Base-by-base conservation (phyloP, 306 rosid genomes). In the Vigna unguiculata region DNA sequence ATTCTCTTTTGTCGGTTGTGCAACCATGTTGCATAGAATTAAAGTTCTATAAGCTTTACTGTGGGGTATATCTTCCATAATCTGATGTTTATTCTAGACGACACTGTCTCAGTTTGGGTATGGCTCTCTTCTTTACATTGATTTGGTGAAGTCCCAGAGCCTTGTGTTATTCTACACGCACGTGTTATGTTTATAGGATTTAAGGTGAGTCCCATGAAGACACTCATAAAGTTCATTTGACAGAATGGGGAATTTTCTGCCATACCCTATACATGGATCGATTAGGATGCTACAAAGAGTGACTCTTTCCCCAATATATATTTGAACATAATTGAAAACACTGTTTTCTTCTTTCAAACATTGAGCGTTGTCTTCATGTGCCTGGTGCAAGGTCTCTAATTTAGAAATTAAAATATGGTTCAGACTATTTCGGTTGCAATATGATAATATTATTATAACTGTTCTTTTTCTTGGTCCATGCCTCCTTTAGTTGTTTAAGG, bases 141-240 rank as follows among this genome's bases (percentile, higher is more conserved):
- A 78, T 73, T 51, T 59, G 63, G 25, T 53, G 15, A 49, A 73
- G 71, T 34, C 60, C 34, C 38, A 83, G 76, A 69, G 52, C 75
- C 67, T 75, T 78, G 43, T 83, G 81, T 14, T 61, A 75, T 63
- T 32, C 69, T 47, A 45, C 43, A 17, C 74, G 76, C 87, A 77
- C 80, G 74, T 72, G 87, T 51, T 9, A 19, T 52, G 75, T 6
- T 80, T 17, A 60, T 28, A 60, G 74, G 55, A 71, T 52, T 73
- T 15, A 63, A 65, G 40, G 54, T 64, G 21, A 71, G 76, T 34
- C 64, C 48, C 76, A 21, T 24, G 52, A 64, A 75, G 34, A 70
- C 78, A 66, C 53, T 22, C 11, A 62, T 58, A 75, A 47, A 72
- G 68, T 20, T 45, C 21, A 72, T 51, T 72, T 68, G 71, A 52